phyloP scores from a whole-genome alignment of 371 early-diverging fungal species.

The Parasitella parasitica region DNA sequence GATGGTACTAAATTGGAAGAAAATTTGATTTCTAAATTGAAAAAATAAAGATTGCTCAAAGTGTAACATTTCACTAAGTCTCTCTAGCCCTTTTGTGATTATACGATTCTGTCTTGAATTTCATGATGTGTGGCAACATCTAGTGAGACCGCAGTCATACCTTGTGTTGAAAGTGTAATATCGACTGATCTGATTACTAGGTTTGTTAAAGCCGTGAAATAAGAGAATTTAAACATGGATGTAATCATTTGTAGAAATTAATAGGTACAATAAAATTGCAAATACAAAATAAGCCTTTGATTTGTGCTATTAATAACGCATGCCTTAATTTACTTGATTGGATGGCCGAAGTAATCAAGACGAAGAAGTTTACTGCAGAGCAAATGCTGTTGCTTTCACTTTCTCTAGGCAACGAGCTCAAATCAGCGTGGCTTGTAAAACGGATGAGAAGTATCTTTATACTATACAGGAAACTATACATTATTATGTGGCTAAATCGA shows the following conservation, averaged over 20 bases:
- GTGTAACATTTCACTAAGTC: no score
- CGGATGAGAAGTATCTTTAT: background rate
- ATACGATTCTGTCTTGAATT: no score
- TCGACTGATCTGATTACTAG: no score
- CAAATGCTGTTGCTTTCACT: background rate
- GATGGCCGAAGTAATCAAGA: background rate
- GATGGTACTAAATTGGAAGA: conserved; percentile 85
- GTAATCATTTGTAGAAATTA: no score
- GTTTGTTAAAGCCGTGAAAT: background rate
- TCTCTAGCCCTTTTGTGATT: no score
- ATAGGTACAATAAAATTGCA: background rate
- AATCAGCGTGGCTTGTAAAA: background rate
- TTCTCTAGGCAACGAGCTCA: background rate
- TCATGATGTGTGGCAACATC: no score
- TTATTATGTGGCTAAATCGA: background rate
- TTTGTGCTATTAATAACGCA: no score
- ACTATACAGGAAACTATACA: background rate
- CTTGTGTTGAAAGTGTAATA: no score
- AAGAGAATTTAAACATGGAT: no score
- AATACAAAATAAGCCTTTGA: no score
- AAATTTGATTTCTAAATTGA: conserved; percentile 54
- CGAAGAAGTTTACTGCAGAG: no score
- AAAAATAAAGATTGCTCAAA: background rate
- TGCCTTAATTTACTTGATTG: background rate
- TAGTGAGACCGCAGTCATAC: no score